These are phyloP conservation scores for Fusarium sp. DNA, from an alignment of 2,329 filamentous ascomycete genomes.

Conservation along the genomic window DNA sequence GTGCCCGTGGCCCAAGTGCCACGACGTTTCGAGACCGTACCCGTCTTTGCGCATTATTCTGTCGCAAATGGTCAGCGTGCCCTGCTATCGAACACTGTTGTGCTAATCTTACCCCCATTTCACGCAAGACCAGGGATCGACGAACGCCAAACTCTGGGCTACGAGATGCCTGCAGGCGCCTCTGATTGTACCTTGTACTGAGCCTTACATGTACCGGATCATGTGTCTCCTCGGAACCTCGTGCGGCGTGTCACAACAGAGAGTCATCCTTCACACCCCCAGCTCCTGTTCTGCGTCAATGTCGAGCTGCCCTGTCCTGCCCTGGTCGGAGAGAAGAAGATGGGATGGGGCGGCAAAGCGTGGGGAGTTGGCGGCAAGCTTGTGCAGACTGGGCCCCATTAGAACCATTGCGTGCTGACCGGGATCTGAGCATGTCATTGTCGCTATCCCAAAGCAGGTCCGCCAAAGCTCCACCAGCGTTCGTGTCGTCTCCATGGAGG, in stretches of 20 bases:
- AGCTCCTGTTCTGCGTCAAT: slow-evolving; percentile 25
- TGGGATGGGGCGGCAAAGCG: slow-evolving; percentile 15
- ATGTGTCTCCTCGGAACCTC: slow-evolving; percentile 29
- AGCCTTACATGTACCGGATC: slow-evolving; percentile 12
- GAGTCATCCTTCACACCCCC: slow-evolving; percentile 20
- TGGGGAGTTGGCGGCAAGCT: slow-evolving; percentile 38
- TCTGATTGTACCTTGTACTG: slow-evolving; percentile 14
- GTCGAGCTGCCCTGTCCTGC: slow-evolving; percentile 21
- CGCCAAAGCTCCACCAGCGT: slow-evolving; percentile 38
- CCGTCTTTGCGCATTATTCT: not conserved
- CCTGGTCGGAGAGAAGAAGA: slow-evolving; percentile 19
- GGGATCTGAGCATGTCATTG: slow-evolving; percentile 51
- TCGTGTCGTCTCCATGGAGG: slow-evolving; percentile 28
- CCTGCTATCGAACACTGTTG: not conserved
- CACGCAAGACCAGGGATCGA: slow-evolving; percentile 26
- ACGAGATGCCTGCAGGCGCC: slow-evolving; percentile 13
- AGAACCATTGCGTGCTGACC: slow-evolving; percentile 50
- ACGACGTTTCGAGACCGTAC: not conserved
- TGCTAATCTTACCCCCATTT: slow-evolving; percentile 11
- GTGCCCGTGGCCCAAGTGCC: slow-evolving; percentile 13
- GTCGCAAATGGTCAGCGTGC: slow-evolving; percentile 6
- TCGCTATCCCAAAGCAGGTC: slow-evolving; percentile 36
- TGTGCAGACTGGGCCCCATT: slow-evolving; percentile 20
- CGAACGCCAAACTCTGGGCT: slow-evolving; percentile 38
- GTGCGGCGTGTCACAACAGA: slow-evolving; percentile 10